A percentile compares a stretch with the other conserved stretches of the same genome.
phyloP scores from a whole-genome alignment of 257 asterid genomes.

The Penstemon eatonii region DNA sequence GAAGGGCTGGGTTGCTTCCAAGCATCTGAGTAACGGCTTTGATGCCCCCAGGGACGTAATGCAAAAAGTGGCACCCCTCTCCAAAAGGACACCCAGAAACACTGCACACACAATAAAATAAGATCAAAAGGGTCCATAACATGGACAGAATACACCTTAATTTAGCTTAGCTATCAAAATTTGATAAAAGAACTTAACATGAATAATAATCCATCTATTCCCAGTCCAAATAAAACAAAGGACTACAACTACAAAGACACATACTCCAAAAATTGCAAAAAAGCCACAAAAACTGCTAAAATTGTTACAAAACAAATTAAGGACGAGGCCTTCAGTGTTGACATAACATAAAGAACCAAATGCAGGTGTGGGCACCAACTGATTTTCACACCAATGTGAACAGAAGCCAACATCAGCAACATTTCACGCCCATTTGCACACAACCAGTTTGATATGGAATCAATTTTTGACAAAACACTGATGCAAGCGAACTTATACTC shows the following conservation, averaged over 20 bases:
- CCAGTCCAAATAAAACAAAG: not conserved
- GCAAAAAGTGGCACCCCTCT: slow-evolving; percentile 81
- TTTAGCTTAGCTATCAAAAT: not conserved
- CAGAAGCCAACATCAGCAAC: not conserved
- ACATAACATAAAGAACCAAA: too few species aligned
- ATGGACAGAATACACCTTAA: not conserved
- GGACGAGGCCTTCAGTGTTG: too few species aligned
- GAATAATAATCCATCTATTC: not conserved
- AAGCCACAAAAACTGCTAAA: not conserved
- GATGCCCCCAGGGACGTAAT: slow-evolving; percentile 82
- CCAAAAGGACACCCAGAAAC: slow-evolving; percentile 80
- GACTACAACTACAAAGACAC: not conserved
- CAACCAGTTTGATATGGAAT: not conserved
- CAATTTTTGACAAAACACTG: not conserved
- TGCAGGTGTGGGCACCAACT: too few species aligned
- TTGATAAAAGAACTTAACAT: not conserved
- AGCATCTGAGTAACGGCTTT: slow-evolving; percentile 84
- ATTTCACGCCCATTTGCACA: not conserved
- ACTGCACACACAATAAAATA: slow-evolving; percentile 41
- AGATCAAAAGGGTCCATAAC: slow-evolving; percentile 9
- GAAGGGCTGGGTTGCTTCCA: slow-evolving; percentile 75
- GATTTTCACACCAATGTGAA: not conserved
- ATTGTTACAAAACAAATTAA: not conserved
- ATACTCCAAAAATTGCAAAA: not conserved
- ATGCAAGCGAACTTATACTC: not conserved